Evolutionary conservation across 345 rosid species (phyloP).

Genomic region (Conringia planisiliqua): DNA sequence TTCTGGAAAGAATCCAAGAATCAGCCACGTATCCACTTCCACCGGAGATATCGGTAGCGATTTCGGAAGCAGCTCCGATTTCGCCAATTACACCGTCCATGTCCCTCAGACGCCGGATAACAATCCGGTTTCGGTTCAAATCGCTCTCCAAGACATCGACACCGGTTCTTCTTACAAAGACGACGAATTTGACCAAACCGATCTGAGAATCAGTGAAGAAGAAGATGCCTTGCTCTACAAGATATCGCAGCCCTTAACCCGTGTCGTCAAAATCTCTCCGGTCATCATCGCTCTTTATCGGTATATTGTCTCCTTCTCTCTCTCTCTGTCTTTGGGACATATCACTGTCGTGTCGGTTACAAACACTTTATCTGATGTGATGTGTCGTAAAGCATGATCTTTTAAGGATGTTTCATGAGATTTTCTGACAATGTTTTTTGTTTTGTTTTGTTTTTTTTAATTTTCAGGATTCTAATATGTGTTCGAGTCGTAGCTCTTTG

Average conservation of each 20-base stretch:
- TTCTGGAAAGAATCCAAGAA: conserved; percentile 28
- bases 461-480: conserved; percentile 55
- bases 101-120: conserved; percentile 72
- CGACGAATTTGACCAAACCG: conserved; percentile 16
- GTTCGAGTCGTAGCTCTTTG: conserved; percentile 54
- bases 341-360: conserved; percentile 24
- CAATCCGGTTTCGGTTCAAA: conserved; percentile 35
- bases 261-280: conserved; percentile 37
- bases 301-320: not conserved
- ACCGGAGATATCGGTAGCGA: conserved; percentile 42
- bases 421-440: not conserved
- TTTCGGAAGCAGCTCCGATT: conserved; percentile 35
- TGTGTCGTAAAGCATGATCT: conserved; percentile 7
- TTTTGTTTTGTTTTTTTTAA: not conserved
- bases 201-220: conserved; percentile 34
- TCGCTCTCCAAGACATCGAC: conserved; percentile 14
- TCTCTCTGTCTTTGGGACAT: not conserved
- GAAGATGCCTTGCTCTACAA: conserved; percentile 26
- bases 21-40: conserved; percentile 41
- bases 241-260: conserved; percentile 19
- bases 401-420: not conserved
- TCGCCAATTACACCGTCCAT: conserved; percentile 43
- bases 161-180: conserved; percentile 42
- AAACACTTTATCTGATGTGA: conserved; percentile 6
- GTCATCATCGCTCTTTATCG: conserved; percentile 12